These are phyloP conservation scores for Phalaenopsis aphrodite DNA, from an alignment of 106 monocot genomes.

Conservation along the genomic window DNA sequence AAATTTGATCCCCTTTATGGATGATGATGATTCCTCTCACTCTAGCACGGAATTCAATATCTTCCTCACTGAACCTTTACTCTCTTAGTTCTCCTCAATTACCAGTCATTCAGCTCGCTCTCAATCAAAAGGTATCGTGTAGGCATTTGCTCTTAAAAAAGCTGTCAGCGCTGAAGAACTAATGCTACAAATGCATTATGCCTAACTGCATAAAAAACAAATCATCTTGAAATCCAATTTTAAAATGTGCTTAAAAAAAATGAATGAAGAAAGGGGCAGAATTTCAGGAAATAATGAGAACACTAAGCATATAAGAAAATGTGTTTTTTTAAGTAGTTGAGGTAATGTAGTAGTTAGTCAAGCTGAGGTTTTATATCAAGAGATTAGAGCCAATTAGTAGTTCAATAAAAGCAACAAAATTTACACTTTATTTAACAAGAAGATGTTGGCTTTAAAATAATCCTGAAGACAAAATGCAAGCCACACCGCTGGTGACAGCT, in stretches of 20 bases:
- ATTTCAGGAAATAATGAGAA: background rate
- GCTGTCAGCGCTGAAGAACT: background rate
- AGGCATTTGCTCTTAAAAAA: background rate
- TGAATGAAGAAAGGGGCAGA: background rate
- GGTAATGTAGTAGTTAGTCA: background rate
- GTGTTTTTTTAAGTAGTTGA: background rate
- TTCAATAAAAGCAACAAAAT: background rate
- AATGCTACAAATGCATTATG: background rate
- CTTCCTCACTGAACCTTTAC: background rate
- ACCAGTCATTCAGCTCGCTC: background rate
- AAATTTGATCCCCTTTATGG: too few relatives aligned
- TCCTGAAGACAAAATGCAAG: background rate
- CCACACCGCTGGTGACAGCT: background rate
- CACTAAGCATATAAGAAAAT: background rate
- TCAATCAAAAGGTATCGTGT: background rate
- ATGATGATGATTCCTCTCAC: background rate
- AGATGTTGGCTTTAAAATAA: background rate
- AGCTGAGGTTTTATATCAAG: background rate
- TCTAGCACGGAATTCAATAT: background rate
- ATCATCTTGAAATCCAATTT: background rate
- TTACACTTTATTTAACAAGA: background rate
- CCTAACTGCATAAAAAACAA: background rate
- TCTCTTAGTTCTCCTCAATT: background rate
- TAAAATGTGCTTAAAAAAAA: background rate
- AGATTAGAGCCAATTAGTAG: background rate